Evolutionary conservation across 176 grass and related monocot genomes (phyloP).

Genomic region (Elaeis guineensis): DNA sequence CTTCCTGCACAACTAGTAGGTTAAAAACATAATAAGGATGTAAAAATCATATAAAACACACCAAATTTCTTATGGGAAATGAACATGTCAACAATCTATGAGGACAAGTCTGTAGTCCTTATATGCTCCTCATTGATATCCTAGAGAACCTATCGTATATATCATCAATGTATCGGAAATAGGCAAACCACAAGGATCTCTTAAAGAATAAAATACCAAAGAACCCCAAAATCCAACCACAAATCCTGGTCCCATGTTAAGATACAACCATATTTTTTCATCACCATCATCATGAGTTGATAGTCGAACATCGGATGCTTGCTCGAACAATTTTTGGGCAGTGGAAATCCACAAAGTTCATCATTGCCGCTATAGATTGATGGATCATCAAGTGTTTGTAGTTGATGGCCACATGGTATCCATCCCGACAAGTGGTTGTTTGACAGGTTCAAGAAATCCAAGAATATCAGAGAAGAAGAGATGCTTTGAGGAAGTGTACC

Average conservation of each 20-base stretch:
- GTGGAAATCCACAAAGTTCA: conserved; percentile 47
- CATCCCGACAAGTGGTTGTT: conserved; percentile 40
- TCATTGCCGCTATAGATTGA: conserved; percentile 40
- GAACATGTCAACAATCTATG: too few species aligned
- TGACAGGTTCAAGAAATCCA: conserved; percentile 39
- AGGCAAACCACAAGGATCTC: conserved; percentile 4
- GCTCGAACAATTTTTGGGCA: conserved; percentile 21
- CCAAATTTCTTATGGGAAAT: too few species aligned
- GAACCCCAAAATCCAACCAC: conserved; percentile 58
- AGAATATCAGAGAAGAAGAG: not conserved
- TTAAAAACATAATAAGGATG: too few species aligned
- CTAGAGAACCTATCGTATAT: conserved; percentile 20
- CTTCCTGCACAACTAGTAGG: too few species aligned
- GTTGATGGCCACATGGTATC: conserved; percentile 44
- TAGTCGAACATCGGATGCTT: not conserved
- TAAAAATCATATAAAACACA: too few species aligned
- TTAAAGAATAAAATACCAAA: conserved; percentile 39
- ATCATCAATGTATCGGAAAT: conserved; percentile 36
- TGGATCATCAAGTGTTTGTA: conserved; percentile 45
- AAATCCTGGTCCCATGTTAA: too few species aligned
- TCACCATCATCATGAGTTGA: not conserved
- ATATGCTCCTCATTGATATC: not conserved
- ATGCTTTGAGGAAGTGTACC: conserved; percentile 41
- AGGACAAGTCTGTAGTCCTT: too few species aligned
- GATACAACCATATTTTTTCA: conserved; percentile 31